Conservation (phyloP, 2,329 filamentous ascomycete genomes). For the Nakataea oryzae region DNA sequence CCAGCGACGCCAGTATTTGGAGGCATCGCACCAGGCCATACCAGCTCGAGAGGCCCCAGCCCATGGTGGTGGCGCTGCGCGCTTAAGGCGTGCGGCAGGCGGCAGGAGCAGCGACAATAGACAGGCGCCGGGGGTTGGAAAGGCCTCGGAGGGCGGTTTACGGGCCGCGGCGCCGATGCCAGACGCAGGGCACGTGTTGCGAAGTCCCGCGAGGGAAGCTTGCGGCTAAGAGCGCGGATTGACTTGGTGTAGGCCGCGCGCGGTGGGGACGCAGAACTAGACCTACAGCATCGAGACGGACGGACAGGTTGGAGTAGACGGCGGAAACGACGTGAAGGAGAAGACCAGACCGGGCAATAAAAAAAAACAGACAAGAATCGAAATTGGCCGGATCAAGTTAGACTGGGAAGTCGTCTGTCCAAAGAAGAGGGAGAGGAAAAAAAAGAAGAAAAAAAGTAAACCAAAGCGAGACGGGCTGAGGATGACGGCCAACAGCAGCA, state of each 20-base stretch:
- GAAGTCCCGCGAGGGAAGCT: neutral
- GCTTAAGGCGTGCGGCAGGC: neutral
- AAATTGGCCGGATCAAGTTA: neutral
- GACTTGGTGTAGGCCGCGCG: neutral
- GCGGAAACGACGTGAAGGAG: no score
- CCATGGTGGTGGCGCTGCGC: slow-evolving; percentile 8
- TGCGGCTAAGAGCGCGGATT: neutral
- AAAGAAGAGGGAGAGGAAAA: no score
- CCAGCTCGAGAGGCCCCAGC: slow-evolving; percentile 21
- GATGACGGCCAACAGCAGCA: neutral
- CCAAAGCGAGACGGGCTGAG: neutral
- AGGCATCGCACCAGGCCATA: slow-evolving; percentile 19
- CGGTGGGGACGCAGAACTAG: neutral
- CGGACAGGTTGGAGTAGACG: neutral
- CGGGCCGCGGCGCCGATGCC: no score
- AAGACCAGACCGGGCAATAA: no score
- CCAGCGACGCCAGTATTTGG: slow-evolving; percentile 19
- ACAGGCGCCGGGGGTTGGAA: no score
- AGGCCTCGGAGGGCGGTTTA: neutral
- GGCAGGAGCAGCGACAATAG: neutral
- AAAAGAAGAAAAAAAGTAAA: neutral
- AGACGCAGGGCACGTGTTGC: no score
- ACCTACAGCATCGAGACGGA: no score
- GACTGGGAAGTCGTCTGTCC: no score
- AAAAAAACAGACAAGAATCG: neutral